Conservation (phyloP, 345 rosid species). For the Lepidium sativum region DNA sequence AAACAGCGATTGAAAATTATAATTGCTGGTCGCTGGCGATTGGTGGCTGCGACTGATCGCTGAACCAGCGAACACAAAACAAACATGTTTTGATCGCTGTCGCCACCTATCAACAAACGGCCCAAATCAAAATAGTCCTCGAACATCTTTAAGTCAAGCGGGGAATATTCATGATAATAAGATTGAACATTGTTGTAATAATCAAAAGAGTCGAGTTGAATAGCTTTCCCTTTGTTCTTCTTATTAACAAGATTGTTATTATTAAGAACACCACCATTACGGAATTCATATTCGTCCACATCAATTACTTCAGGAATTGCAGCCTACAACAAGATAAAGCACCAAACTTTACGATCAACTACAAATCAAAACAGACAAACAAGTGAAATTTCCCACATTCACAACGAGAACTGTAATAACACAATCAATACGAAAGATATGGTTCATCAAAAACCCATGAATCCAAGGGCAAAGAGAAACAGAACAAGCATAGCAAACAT, state of each 20-base stretch:
- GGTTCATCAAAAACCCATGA: background rate
- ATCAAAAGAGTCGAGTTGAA: constrained; percentile 25
- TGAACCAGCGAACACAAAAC: no score
- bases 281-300: constrained; percentile 49
- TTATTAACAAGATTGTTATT: constrained; percentile 1
- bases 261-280: background rate
- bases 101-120: no score
- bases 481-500: background rate
- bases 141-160: background rate
- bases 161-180: background rate
- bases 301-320: constrained; percentile 51
- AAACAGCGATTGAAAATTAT: no score
- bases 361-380: background rate
- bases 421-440: background rate
- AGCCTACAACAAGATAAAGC: constrained; percentile 32
- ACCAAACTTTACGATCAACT: background rate
- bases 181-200: constrained; percentile 10
- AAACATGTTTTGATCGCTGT: no score
- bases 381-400: background rate
- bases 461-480: background rate
- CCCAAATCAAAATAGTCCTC: background rate
- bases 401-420: background rate
- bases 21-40: no score
- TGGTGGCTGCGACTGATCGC: no score
- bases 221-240: constrained; percentile 56